phyloP scores from a whole-genome alignment of 1,284 basidiomycete species.

The Salmacisia buchloeana region DNA sequence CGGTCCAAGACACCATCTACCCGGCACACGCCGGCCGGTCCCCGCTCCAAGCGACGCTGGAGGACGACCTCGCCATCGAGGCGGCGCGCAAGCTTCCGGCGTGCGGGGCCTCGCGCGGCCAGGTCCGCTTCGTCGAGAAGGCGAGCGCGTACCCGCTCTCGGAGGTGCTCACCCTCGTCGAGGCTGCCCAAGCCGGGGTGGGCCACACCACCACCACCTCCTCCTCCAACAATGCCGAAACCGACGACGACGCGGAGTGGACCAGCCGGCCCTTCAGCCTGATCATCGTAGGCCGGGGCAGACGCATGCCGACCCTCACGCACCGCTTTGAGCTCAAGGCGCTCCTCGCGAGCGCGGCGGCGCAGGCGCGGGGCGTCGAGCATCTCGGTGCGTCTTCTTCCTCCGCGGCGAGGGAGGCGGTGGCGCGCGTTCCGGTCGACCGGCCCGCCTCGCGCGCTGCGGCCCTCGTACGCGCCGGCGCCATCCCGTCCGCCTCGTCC shows the following conservation, averaged over 20 bases:
- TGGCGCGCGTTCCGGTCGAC: neutral
- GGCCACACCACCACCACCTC: too few species aligned
- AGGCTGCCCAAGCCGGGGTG: constrained; percentile 16
- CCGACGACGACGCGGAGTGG: neutral
- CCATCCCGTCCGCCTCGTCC: neutral
- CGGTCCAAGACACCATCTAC: constrained; percentile 33
- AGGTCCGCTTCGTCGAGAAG: constrained; percentile 10
- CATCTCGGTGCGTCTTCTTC: neutral
- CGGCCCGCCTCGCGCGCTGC: constrained; percentile 1
- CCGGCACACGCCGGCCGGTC: constrained; percentile 19
- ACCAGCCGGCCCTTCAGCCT: constrained; percentile 13
- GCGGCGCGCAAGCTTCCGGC: constrained; percentile 23
- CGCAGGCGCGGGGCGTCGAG: neutral
- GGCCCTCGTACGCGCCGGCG: neutral
- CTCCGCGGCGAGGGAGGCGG: neutral
- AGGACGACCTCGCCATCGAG: constrained; percentile 37
- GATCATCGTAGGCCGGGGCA: constrained; percentile 33
- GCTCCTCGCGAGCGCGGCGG: constrained; percentile 14
- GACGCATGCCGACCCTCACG: constrained; percentile 37
- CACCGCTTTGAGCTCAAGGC: constrained; percentile 36
- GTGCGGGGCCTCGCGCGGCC: constrained; percentile 15
- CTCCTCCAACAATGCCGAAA: neutral
- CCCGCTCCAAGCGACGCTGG: constrained; percentile 31
- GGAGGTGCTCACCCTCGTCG: constrained; percentile 17
- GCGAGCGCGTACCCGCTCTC: constrained; percentile 22